Conservation (phyloP, 192 early-diverging fungal species). For the Linnemannia exigua region DNA sequence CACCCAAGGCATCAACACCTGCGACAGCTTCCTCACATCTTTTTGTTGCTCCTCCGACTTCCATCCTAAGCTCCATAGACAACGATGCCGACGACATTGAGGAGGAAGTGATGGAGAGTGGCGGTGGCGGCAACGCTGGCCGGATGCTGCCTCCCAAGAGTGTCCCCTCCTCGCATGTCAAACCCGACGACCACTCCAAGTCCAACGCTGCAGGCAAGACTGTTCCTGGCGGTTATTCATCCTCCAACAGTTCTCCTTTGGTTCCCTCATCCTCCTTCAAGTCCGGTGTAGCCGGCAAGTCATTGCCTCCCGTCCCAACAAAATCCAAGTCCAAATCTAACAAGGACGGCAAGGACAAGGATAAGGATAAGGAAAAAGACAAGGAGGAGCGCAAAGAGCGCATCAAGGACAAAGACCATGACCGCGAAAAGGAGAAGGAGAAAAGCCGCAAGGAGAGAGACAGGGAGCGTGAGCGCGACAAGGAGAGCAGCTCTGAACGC, state of each 20-base stretch:
- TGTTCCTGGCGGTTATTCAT: slow-evolving; percentile 30
- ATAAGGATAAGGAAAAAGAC: slow-evolving; percentile 31
- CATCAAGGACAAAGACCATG: slow-evolving; percentile 26
- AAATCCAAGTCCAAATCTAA: slow-evolving; percentile 53
- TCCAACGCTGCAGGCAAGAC: slow-evolving; percentile 40
- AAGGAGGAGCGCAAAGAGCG: slow-evolving; percentile 37
- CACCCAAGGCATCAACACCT: slow-evolving; percentile 9
- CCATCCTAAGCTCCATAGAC: slow-evolving; percentile 43
- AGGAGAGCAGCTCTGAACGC: slow-evolving; percentile 28
- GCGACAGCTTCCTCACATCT: background rate
- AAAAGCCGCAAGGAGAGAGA: slow-evolving; percentile 38
- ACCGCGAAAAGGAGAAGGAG: slow-evolving; percentile 24
- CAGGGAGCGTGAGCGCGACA: slow-evolving; percentile 13
- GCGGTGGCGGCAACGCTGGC: slow-evolving; percentile 29
- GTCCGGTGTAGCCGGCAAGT: slow-evolving; percentile 29
- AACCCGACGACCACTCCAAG: background rate
- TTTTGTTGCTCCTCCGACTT: slow-evolving; percentile 39
- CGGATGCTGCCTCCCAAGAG: slow-evolving; percentile 44
- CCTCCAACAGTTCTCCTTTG: background rate
- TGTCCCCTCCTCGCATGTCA: background rate
- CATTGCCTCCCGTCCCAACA: slow-evolving; percentile 16
- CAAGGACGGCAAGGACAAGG: slow-evolving; percentile 29
- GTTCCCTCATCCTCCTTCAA: slow-evolving; percentile 20
- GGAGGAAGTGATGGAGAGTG: slow-evolving; percentile 56
- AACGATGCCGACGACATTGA: slow-evolving; percentile 45